Percentiles rank a stretch among this genome's conserved stretches.
These are phyloP conservation scores for Carex kokanica DNA, from an alignment of 176 grass and related monocot species.

Conservation along the genomic window DNA sequence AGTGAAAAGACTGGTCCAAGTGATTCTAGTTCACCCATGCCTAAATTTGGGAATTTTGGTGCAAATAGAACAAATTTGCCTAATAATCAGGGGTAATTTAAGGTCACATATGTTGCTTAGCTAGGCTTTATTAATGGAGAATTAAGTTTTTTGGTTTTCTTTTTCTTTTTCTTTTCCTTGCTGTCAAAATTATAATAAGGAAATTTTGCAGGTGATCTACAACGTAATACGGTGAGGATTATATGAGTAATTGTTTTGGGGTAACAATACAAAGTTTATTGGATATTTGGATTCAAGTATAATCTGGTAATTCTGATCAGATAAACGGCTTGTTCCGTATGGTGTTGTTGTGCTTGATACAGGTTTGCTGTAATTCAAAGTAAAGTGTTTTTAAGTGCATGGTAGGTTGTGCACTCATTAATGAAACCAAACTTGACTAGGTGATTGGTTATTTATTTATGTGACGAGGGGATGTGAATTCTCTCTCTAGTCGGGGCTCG, in stretches of 20 bases:
- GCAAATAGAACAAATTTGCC: slow-evolving; percentile 18
- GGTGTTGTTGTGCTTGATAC: not conserved
- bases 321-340: not conserved
- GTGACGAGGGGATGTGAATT: not conserved
- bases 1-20: not conserved
- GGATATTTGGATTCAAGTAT: not conserved
- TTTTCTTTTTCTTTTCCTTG: not conserved
- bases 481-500: not conserved
- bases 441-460: not conserved
- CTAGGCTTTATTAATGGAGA: not conserved
- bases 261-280: not conserved
- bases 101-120: not conserved
- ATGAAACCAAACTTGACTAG: not conserved
- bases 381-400: not conserved
- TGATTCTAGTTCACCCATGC: not conserved
- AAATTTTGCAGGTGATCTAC: not conserved
- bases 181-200: slow-evolving; percentile 17
- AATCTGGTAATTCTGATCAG: not conserved
- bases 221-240: not conserved
- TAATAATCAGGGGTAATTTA: slow-evolving; percentile 25
- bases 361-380: not conserved
- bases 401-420: not conserved
- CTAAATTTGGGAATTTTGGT: slow-evolving; percentile 29
- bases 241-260: slow-evolving; percentile 1
- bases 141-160: not conserved